Conservation (phyloP, 768 basidiomycete species). For the Phaeotremella fagi region DNA sequence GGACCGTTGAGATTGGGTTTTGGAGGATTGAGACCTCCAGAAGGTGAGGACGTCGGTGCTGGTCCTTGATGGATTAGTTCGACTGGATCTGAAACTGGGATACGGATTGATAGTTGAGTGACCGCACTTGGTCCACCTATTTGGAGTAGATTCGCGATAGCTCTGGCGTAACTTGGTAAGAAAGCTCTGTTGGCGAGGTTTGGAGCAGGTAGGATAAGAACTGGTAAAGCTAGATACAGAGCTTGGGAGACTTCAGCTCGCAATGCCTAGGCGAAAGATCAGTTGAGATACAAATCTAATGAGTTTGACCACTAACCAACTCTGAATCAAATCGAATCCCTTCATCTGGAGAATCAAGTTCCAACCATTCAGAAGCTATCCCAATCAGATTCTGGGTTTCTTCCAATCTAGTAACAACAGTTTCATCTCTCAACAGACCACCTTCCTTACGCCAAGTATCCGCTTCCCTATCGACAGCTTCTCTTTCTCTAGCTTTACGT, state of each 20-base stretch:
- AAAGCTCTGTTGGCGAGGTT: slow-evolving; percentile 60
- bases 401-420: slow-evolving; percentile 79
- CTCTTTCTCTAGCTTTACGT: slow-evolving; percentile 34
- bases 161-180: slow-evolving; percentile 88
- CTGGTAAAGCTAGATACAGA: slow-evolving; percentile 79
- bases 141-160: slow-evolving; percentile 66
- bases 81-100: slow-evolving; percentile 52
- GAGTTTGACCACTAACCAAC: slow-evolving; percentile 59
- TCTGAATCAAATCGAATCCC: slow-evolving; percentile 95
- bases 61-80: slow-evolving; percentile 52
- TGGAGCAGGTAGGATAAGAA: slow-evolving; percentile 86
- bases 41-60: slow-evolving; percentile 12
- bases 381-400: slow-evolving; percentile 56
- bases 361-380: slow-evolving; percentile 89
- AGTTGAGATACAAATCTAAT: not conserved
- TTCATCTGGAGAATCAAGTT: slow-evolving; percentile 85
- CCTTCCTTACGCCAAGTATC: slow-evolving; percentile 85
- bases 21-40: not conserved
- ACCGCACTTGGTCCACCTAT: slow-evolving; percentile 60
- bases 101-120: slow-evolving; percentile 68
- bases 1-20: not conserved
- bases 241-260: slow-evolving; percentile 90
- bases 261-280: slow-evolving; percentile 60
- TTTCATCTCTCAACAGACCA: slow-evolving; percentile 72
- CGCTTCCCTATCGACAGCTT: slow-evolving; percentile 55